Evolutionary conservation across 768 basidiomycete species (phyloP), one percentile per base, ranked within the genome.

Genomic region (Phlebiopsis gigantea): DNA sequence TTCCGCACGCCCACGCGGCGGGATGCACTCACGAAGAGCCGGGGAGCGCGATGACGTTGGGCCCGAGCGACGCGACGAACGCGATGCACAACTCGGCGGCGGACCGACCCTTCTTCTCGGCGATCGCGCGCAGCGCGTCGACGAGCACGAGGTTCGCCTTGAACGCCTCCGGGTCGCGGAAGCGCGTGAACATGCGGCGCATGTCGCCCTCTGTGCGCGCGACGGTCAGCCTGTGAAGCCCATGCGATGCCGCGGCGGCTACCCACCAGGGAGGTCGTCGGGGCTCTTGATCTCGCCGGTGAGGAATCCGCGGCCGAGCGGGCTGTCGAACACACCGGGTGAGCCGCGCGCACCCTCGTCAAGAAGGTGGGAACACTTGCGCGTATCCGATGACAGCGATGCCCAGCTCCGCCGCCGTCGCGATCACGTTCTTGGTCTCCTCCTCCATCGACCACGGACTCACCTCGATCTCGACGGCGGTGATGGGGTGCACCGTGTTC

Each of bases 391-490:
- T 65, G n/a, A 87, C 76, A 4, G 82, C 68, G 49, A 86, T 73
- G 0, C 77, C 77, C n/a, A 84, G 75, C 57, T 84, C 81, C 46
- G 72, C 67, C 5, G 80, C 79, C 1, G 81, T 75, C 1, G 73
- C 74, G 57, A 87, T 76, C 10, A 84, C 84, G 17, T 76, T 71
- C 61, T 74, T 75, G 15, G 80, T 76, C 52, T 81, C 74, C 22
- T 74, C 71, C 57, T 81, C 80, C 51, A 82, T 83, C 1, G 78
- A 73, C 76, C 81, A 85, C 1, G 80, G 77, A 62, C 82, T 85
- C 42, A 85, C 70, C 66, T 89, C 88, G 51, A 88, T 84, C 66
- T 89, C 85, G 7, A 84, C 81, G 15, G 79, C 73, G 12, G 79
- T 73, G 56, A 87, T 76, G 1, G 80, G 81, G 45, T 78, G 72